Base-by-base conservation (phyloP, 2,329 filamentous ascomycete species). In the Arachnopeziza araneosa region DNA sequence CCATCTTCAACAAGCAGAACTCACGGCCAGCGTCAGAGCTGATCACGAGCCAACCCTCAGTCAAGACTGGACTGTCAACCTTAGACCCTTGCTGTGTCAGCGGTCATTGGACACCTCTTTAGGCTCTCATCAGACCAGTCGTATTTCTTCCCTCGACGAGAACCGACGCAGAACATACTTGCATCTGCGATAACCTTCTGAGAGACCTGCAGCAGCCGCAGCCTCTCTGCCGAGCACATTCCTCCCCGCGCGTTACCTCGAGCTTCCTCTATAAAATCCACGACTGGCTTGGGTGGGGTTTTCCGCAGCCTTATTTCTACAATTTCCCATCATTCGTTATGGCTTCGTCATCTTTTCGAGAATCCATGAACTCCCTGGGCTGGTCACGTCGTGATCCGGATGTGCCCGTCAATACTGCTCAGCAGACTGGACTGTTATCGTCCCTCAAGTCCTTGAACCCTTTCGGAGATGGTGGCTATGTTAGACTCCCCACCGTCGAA, bases 301-400 rank as follows among this genome's bases (percentile, higher is more conserved):
- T 50, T 36, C 36, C 60, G 57, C 66, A 62, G 51, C 54, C 64
- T 62, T 61, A 61, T 54, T 50, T 52, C 58, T 24, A 56, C 55
- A 66, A 66, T 63, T 67, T 59, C 68, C 67, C 64, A 53, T 53
- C 49, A 55, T 61, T 55, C 61, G 75, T 62, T 64, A 96, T 96
- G 93, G 89, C 93, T 63, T 93, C 92, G 67, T 81, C 86, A 67
- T 90, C 91, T 53, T 98, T 99, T 76, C 86, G 93, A 73, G 91
- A 97, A 76, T 96, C 91, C 23, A 92, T 98, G 81, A 96, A 91
- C 80, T 95, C 91, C 61, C 78, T 98, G 70, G 95, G 95, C 63
- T 98, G 95, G 95, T 91, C 91, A 71, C 89, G 93, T 69, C 86
- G 93, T 71, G 88, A 92, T 60, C 75, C 84, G 66, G 90, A 96